A percentile compares a stretch with the other conserved stretches of the same genome.
These are phyloP conservation scores for Fusarium luffae DNA, from an alignment of 2,329 filamentous ascomycete species.

Conservation along the genomic window DNA sequence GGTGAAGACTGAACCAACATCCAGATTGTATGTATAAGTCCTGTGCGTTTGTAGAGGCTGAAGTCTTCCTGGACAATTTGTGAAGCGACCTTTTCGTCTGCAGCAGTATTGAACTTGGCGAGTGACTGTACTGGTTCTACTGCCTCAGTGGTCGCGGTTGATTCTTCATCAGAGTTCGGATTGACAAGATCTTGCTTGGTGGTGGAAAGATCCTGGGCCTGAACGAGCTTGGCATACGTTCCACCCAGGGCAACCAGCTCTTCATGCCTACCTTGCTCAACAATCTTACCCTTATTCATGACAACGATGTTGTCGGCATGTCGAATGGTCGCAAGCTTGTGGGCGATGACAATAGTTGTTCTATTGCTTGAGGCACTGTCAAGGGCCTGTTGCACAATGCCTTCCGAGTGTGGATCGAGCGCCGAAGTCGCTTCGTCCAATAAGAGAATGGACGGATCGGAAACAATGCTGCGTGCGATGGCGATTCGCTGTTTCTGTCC, in stretches of 20 bases:
- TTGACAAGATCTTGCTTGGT: neutral
- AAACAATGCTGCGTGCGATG: slow-evolving; percentile 62
- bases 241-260: slow-evolving; percentile 60
- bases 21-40: slow-evolving; percentile 13
- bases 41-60: slow-evolving; percentile 1
- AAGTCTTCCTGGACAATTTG: slow-evolving; percentile 55
- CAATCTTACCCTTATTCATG: slow-evolving; percentile 61
- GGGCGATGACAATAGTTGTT: slow-evolving; percentile 73
- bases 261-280: slow-evolving; percentile 66
- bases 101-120: neutral
- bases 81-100: slow-evolving; percentile 40
- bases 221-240: slow-evolving; percentile 62
- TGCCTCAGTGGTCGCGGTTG: neutral
- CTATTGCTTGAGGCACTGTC: slow-evolving; percentile 63
- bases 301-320: slow-evolving; percentile 67
- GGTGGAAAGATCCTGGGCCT: slow-evolving; percentile 49
- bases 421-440: slow-evolving; percentile 75
- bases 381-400: slow-evolving; percentile 65
- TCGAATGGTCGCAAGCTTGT: slow-evolving; percentile 67
- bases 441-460: slow-evolving; percentile 64
- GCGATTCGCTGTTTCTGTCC: slow-evolving; percentile 74
- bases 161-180: neutral
- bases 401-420: slow-evolving; percentile 54
- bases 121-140: neutral
- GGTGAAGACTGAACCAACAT: neutral